Evolutionary conservation across 2,329 filamentous ascomycete genomes (phyloP).

Genomic region (Fusarium coffeatum): DNA sequence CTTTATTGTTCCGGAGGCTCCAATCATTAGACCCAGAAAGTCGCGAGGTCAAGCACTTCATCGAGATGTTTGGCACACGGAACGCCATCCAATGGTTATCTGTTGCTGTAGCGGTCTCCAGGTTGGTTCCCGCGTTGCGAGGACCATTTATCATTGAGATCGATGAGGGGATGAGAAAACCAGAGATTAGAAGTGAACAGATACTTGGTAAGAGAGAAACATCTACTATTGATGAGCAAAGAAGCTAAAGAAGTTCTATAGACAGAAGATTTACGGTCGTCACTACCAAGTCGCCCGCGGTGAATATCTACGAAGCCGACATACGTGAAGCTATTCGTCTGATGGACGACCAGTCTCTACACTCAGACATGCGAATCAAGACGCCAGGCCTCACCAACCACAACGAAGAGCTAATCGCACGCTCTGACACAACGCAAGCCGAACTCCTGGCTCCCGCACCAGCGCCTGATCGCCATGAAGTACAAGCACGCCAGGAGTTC

Average conservation of each 20-base stretch:
- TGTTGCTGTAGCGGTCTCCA: neutral
- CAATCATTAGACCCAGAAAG: accelerated
- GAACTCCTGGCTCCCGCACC: neutral
- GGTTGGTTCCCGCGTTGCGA: accelerated
- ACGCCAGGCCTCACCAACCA: neutral
- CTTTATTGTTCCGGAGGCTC: accelerated
- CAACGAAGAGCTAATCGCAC: neutral
- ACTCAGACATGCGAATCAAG: neutral
- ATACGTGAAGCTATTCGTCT: neutral
- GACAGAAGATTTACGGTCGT: too few species aligned
- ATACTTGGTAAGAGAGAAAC: too few species aligned
- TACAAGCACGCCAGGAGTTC: neutral
- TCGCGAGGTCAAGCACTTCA: accelerated
- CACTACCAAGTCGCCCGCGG: neutral
- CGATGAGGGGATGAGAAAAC: accelerated
- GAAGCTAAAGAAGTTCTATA: too few species aligned
- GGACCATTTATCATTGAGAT: neutral
- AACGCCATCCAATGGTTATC: neutral
- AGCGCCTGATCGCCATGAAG: too few species aligned
- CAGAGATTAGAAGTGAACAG: accelerated
- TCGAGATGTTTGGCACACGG: accelerated
- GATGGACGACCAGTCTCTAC: too few species aligned
- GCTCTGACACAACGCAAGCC: neutral
- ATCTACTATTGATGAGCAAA: too few species aligned
- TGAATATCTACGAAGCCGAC: neutral